Evolutionary conservation across 1,139 yeast genomes (phyloP), one percentile per base, ranked within the genome.

Genomic region (Blastobotrys arbuscula): DNA sequence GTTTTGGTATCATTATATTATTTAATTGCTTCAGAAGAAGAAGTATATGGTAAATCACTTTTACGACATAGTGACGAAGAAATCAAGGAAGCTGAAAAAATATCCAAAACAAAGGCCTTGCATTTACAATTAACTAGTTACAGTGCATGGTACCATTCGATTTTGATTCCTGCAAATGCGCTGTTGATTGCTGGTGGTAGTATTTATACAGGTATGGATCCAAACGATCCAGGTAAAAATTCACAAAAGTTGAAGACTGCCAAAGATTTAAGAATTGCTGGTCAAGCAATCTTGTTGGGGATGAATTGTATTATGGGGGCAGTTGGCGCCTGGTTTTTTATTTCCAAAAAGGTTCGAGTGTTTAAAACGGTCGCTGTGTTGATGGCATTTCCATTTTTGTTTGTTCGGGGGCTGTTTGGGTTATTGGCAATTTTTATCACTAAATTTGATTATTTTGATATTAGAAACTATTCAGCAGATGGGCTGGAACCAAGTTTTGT

Each of bases 391-490:
- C 59, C 56, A 9, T 54, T 59, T 15, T 41, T 59, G 39, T 39
- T 57, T 24, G 60, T 55, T 7, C 49, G 63, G 39, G 63, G 63
- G 26, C 50, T 59, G 23, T 59, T 50, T 39, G 63, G 63, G 10
- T 47, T 58, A 19, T 43, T 59, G 19, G 49, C 58, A 5, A 54
- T 57, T 21, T 51, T 52, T 15, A 47, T 53, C 9, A 33, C 39
- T 31, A 37, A 47, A 2, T 50, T 49, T 39, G 55, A 57, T 44
- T 55, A 55, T 45, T 57, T 49, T 33, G 52, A 57, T 23, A 38
- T 55, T 37, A 39, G 28, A 38, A 52, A 54, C 35, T 57, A 57
- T 49, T 42, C 51, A 10, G 45, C 26, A 1, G 19, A 39, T 23
- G 60, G 59, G 1, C 36, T 57, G 15, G 33, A 54, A 2, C 19